These are phyloP conservation scores for Crithidia thermophila DNA, from an alignment of 208 protist genomes.

Conservation along the genomic window DNA sequence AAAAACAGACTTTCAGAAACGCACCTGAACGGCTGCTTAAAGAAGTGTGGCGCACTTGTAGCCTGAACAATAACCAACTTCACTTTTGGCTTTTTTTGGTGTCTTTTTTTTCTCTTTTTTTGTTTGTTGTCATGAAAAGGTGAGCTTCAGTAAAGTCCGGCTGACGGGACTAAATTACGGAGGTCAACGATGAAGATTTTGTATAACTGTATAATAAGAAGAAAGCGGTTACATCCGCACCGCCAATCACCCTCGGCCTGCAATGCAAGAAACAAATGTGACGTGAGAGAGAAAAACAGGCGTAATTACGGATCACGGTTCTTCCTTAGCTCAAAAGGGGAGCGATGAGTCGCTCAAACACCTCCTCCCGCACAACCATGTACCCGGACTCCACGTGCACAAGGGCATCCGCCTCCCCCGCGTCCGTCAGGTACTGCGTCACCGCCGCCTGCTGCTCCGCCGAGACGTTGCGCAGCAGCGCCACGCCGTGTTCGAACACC, in stretches of 20 bases:
- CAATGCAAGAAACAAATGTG: too few species aligned
- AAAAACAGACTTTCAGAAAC: too few species aligned
- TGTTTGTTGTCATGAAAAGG: too few species aligned
- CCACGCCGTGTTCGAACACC: slow-evolving; percentile 67
- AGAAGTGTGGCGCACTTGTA: too few species aligned
- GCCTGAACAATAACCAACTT: too few species aligned
- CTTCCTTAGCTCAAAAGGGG: slow-evolving; percentile 25
- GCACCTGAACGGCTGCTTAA: too few species aligned
- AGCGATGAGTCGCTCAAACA: slow-evolving; percentile 66
- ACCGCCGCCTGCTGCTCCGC: slow-evolving; percentile 57
- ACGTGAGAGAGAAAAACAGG: too few species aligned
- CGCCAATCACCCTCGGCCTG: too few species aligned
- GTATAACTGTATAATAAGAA: background rate
- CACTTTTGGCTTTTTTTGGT: too few species aligned
- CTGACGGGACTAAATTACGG: background rate
- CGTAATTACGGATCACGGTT: too few species aligned
- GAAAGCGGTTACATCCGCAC: background rate
- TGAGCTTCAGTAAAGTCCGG: too few species aligned
- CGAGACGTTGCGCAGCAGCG: slow-evolving; percentile 73
- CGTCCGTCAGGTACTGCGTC: slow-evolving; percentile 39
- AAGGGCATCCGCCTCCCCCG: slow-evolving; percentile 65
- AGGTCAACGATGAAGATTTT: background rate
- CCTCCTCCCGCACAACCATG: slow-evolving; percentile 68
- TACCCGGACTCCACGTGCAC: slow-evolving; percentile 67
- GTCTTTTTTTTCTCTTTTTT: too few species aligned